Evolutionary conservation across 1,139 yeast genomes (phyloP).

Genomic region (Maudiozyma humilis): DNA sequence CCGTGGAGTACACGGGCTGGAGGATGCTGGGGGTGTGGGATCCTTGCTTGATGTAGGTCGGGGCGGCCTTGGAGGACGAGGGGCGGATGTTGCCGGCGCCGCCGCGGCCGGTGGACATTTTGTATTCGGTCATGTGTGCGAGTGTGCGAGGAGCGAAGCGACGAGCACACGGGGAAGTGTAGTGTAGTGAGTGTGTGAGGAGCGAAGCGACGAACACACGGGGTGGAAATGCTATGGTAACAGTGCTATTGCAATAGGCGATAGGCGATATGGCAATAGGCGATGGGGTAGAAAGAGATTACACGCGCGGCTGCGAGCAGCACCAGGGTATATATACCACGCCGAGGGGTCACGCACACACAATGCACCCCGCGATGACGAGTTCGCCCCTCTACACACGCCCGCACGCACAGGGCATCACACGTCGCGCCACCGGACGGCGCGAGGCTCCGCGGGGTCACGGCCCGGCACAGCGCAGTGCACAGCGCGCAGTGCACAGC

Average conservation of each 20-base stretch:
- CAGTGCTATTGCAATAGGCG: too few species aligned
- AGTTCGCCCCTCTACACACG: too few species aligned
- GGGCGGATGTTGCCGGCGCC: slow-evolving; percentile 67
- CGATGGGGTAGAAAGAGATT: too few species aligned
- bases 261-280: too few species aligned
- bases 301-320: too few species aligned
- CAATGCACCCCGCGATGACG: too few species aligned
- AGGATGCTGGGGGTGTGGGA: slow-evolving; percentile 55
- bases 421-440: background rate
- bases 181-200: background rate
- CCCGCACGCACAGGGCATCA: background rate
- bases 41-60: slow-evolving; percentile 51
- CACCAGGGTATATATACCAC: too few species aligned
- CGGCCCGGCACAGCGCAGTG: background rate
- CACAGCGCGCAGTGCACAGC: background rate
- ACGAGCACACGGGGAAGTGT: background rate
- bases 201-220: too few species aligned
- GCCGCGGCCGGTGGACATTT: slow-evolving; percentile 63
- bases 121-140: slow-evolving; percentile 9
- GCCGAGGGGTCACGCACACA: too few species aligned
- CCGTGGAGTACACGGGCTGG: slow-evolving; percentile 57
- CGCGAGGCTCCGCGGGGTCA: background rate
- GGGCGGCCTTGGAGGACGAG: slow-evolving; percentile 41
- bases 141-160: too few species aligned
- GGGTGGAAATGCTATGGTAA: too few species aligned